A percentile compares a stretch with the other conserved stretches of the same genome.
Evolutionary conservation across 2,329 filamentous ascomycete genomes (phyloP).

Genomic region (Huntiella decipiens): DNA sequence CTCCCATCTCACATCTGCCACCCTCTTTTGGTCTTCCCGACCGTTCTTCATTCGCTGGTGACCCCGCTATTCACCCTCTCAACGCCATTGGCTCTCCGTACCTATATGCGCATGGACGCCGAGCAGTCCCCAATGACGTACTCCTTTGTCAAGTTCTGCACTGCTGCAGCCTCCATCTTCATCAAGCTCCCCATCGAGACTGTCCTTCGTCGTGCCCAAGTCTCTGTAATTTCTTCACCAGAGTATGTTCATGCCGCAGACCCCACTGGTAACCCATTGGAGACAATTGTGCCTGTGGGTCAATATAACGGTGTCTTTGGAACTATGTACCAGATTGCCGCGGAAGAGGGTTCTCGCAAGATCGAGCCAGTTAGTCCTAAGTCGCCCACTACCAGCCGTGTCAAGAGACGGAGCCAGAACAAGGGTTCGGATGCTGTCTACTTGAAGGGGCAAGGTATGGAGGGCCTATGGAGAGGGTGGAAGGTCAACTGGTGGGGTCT

Average conservation of each 20-base stretch:
- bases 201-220: constrained; percentile 72
- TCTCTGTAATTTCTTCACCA: constrained; percentile 44
- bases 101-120: constrained; percentile 68
- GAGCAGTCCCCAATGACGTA: constrained; percentile 65
- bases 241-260: constrained; percentile 31
- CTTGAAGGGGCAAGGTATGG: constrained; percentile 45
- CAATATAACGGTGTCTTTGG: constrained; percentile 73
- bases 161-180: constrained; percentile 62
- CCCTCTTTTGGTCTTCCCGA: constrained; percentile 56
- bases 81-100: constrained; percentile 67
- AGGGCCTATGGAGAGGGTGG: constrained; percentile 56
- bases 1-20: constrained; percentile 64
- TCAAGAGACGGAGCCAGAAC: constrained; percentile 5
- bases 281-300: constrained; percentile 64
- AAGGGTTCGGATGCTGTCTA: constrained; percentile 24
- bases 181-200: constrained; percentile 84
- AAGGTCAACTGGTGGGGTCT: constrained; percentile 62
- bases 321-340: constrained; percentile 73
- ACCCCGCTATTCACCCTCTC: constrained; percentile 69
- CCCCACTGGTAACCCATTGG: constrained; percentile 25
- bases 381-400: constrained; percentile 2
- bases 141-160: constrained; percentile 62
- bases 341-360: constrained; percentile 56
- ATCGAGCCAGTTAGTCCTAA: constrained; percentile 16
- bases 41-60: constrained; percentile 66